phyloP scores from a whole-genome alignment of 1,139 yeast species.

The Taiozyma onychis region DNA sequence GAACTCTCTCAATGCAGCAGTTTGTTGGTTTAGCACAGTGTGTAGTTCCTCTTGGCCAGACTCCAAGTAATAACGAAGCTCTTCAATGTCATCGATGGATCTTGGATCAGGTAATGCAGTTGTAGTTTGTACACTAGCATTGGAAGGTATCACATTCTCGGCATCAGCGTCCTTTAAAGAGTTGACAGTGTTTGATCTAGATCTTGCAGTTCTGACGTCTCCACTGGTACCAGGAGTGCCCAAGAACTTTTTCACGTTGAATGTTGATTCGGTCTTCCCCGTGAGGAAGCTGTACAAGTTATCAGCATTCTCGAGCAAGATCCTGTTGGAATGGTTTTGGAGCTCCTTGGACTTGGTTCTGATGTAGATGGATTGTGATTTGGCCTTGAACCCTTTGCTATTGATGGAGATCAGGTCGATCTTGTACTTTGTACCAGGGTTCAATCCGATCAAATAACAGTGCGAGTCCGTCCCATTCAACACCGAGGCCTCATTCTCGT shows the following conservation, averaged over 20 bases:
- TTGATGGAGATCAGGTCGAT: slow-evolving; percentile 52
- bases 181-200: slow-evolving; percentile 30
- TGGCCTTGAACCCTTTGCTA: slow-evolving; percentile 39
- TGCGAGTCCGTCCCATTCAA: slow-evolving; percentile 25
- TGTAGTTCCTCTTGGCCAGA: slow-evolving; percentile 43
- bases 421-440: slow-evolving; percentile 44
- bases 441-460: slow-evolving; percentile 39
- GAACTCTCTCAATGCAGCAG: slow-evolving; percentile 36
- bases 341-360: slow-evolving; percentile 31
- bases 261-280: slow-evolving; percentile 6
- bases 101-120: slow-evolving; percentile 18
- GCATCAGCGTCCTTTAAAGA: slow-evolving; percentile 11
- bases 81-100: slow-evolving; percentile 37
- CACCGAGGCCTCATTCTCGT: slow-evolving; percentile 34
- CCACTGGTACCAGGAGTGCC: slow-evolving; percentile 1
- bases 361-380: slow-evolving; percentile 38
- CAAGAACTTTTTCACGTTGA: slow-evolving; percentile 3
- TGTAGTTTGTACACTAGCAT: slow-evolving; percentile 8
- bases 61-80: slow-evolving; percentile 43
- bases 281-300: slow-evolving; percentile 22
- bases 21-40: slow-evolving; percentile 35
- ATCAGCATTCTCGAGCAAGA: slow-evolving; percentile 21
- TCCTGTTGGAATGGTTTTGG: slow-evolving; percentile 10
- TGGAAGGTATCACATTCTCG: slow-evolving; percentile 5
- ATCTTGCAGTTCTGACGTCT: slow-evolving; percentile 22